Evolutionary conservation across 164 flowering plant genomes (phyloP), one percentile per base, ranked within the genome.

Genomic region (Vitis riparia): DNA sequence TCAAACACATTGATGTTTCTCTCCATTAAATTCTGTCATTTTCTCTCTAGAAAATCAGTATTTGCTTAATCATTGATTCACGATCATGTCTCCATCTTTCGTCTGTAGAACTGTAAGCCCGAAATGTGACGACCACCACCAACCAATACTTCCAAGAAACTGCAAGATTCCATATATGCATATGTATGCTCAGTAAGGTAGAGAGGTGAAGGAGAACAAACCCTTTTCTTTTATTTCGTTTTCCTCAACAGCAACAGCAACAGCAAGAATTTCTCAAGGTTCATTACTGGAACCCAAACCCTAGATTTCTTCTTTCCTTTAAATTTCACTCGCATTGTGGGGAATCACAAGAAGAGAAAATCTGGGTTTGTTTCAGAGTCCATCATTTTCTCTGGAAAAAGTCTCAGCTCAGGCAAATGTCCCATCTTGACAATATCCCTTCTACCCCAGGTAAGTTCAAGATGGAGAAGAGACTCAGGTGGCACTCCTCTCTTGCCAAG

Each of bases 391-490:
- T 32, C 37, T 11, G 59, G 76, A 23, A 55, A 80, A 79, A 76
- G 85, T 77, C 82, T 15, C 86, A 84, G 79, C 80, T 85, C 79
- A 86, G 79, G 73, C 76, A 76, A 62, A 76, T 78, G 71, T 81
- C 88, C 3, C 88, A 85, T 74, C 85, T 82, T 48, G 97, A 92
- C 69, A 70, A 80, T 79, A 80, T 77, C 49, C 97, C 99, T 1
- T 90, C 97, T 2, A 91, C 97, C 0, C 97, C 99, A 2, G 99
- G 99, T 0, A 94, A 94, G 69, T 89, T 92, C 89, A 94, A 93
- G 90, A 86, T 90, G 85, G 98, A 94, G 8, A 94, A 79, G 70
- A 72, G 88, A 14, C 61, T 83, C 57, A 79, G 93, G 27, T 86
- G 79, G 73, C 91, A 89, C 49, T 84, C 87, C 9, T 82, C 88